phyloP scores from a whole-genome alignment of 2,329 filamentous ascomycete genomes.

The Periconia macrospinosa region DNA sequence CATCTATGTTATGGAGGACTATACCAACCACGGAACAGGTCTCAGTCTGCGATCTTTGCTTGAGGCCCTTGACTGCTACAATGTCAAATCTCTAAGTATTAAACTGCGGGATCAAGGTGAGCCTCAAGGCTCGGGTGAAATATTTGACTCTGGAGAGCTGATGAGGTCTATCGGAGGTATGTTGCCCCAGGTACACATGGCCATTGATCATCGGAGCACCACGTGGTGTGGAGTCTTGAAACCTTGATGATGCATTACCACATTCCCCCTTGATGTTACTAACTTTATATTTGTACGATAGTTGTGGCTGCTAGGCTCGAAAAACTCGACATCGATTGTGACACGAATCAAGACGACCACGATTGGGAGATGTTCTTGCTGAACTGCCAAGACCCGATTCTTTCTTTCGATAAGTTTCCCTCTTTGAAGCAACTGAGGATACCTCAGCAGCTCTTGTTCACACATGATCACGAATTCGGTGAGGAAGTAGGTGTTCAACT shows the following conservation, averaged over 20 bases:
- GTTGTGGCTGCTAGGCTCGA: constrained; percentile 10
- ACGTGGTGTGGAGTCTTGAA: constrained; percentile 7
- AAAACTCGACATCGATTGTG: constrained; percentile 15
- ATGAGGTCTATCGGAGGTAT: neutral
- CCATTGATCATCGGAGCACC: neutral
- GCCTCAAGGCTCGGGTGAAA: constrained; percentile 1
- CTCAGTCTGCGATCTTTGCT: constrained; percentile 19
- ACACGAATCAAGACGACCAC: constrained; percentile 11
- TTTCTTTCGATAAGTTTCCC: constrained; percentile 11
- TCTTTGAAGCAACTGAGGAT: constrained; percentile 14
- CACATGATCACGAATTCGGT: neutral
- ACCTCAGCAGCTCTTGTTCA: constrained; percentile 20
- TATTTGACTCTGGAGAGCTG: neutral
- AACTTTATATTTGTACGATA: too few relatives aligned
- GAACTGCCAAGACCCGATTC: constrained; percentile 10
- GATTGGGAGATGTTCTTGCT: constrained; percentile 17
- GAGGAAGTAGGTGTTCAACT: constrained; percentile 2
- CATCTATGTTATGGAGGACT: constrained; percentile 20
- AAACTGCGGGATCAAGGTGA: constrained; percentile 16
- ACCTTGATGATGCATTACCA: neutral
- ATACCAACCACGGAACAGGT: constrained; percentile 13
- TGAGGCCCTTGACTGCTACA: constrained; percentile 19
- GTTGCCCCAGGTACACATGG: too few relatives aligned
- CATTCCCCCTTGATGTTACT: neutral
- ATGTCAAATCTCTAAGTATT: constrained; percentile 16